These are phyloP conservation scores for Populus ilicifolia DNA, from an alignment of 345 rosid species.

Conservation along the genomic window DNA sequence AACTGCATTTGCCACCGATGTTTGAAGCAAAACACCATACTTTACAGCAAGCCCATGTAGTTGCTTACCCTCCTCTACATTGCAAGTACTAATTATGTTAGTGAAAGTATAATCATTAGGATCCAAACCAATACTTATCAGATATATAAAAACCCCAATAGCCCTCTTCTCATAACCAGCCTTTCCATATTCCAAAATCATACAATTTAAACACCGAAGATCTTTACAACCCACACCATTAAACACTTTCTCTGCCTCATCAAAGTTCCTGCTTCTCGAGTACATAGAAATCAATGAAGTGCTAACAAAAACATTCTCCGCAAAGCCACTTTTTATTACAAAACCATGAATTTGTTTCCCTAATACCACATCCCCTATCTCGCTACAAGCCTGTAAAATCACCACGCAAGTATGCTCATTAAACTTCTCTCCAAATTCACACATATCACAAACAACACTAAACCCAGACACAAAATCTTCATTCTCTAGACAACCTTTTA, in stretches of 20 bases:
- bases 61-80: constrained; percentile 31
- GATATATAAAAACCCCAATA: constrained; percentile 14
- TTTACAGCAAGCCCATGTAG: constrained; percentile 33
- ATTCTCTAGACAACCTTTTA: constrained; percentile 30
- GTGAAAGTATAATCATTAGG: constrained; percentile 37
- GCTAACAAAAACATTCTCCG: constrained; percentile 29
- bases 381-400: constrained; percentile 31
- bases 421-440: constrained; percentile 23
- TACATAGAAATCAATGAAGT: constrained; percentile 38
- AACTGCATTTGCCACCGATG: constrained; percentile 34
- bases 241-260: constrained; percentile 26
- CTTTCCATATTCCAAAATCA: constrained; percentile 37
- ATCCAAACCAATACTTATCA: constrained; percentile 18
- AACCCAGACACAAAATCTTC: constrained; percentile 19
- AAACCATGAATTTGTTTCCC: constrained; percentile 35
- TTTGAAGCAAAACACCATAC: constrained; percentile 20
- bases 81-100: constrained; percentile 25
- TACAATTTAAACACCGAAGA: constrained; percentile 31
- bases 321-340: constrained; percentile 30
- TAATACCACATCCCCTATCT: constrained; percentile 14
- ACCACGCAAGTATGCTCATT: constrained; percentile 37
- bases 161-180: constrained; percentile 22
- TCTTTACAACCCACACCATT: constrained; percentile 18
- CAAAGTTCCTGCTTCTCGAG: constrained; percentile 14
- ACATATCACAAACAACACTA: constrained; percentile 13